Evolutionary conservation across 2,329 filamentous ascomycete species (phyloP).

Genomic region (Xylaria sp.): DNA sequence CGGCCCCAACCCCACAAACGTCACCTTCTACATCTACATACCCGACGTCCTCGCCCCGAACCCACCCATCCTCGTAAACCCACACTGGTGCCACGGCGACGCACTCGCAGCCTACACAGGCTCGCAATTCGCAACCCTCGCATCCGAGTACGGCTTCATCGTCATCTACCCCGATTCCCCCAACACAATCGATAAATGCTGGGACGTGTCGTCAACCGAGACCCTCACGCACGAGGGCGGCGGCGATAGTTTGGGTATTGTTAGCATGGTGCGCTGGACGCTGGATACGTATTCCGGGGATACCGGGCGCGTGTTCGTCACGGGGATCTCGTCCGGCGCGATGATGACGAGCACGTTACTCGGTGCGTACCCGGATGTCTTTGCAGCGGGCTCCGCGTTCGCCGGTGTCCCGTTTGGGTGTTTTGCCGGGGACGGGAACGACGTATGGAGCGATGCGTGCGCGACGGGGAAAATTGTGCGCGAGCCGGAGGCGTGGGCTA

Average conservation of each 20-base stretch:
- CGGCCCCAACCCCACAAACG: constrained; percentile 45
- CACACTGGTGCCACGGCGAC: constrained; percentile 53
- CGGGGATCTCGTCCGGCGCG: constrained; percentile 31
- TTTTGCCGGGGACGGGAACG: constrained; percentile 39
- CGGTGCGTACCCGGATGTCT: constrained; percentile 45
- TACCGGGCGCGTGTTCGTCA: constrained; percentile 30
- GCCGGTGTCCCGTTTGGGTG: constrained; percentile 47
- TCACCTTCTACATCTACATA: constrained; percentile 49
- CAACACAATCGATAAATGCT: constrained; percentile 44
- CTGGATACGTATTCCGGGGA: constrained; percentile 33
- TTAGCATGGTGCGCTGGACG: constrained; percentile 36
- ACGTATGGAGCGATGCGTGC: constrained; percentile 49
- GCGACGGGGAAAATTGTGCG: constrained; percentile 41
- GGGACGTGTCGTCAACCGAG: constrained; percentile 49
- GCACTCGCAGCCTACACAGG: constrained; percentile 44
- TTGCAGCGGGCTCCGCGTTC: constrained; percentile 41
- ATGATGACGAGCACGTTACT: constrained; percentile 37
- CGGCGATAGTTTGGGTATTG: constrained; percentile 37
- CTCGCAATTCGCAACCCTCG: constrained; percentile 49
- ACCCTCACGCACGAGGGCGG: constrained; percentile 34
- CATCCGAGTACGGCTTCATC: constrained; percentile 42
- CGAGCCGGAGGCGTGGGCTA: constrained; percentile 19
- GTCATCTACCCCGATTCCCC: constrained; percentile 31
- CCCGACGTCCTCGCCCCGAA: constrained; percentile 38
- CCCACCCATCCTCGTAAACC: constrained; percentile 50